Evolutionary conservation across 2,329 filamentous ascomycete species (phyloP), one percentile per base, ranked within the genome.

Genomic region (Talaromyces sp.): DNA sequence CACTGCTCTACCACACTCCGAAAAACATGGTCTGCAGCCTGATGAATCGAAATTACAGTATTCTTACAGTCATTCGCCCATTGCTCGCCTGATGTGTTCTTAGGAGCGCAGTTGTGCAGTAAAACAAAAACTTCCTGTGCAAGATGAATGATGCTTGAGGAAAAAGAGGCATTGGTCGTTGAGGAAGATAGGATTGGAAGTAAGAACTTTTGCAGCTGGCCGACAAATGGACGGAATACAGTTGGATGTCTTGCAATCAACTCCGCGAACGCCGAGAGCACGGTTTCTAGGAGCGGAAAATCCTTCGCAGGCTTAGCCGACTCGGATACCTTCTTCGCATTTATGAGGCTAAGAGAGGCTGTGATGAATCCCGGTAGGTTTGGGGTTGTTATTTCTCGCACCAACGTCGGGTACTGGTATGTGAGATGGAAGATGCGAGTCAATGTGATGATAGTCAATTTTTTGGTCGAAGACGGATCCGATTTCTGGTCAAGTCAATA

Each of bases 321-420:
- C 17, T 62, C 58, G 22, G n/a, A 41, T 15, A n/a, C 13, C 15
- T 60, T 61, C 59, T 79, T 87, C 82, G 73, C 86, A 19, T 75
- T 78, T 64, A 84, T 79, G 52, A 94, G 82, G 71, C 89, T 87
- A 52, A 97, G 77, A 70, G 90, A 92, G 3, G 89, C 84, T 0
- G 86, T 88, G 54, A 93, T 84, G 72, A 94, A 96, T 1, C 85
- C 80, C 1, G 91, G 87, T 22, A 97, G 80, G 3, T 87, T 91
- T 2, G 92, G 92, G 0, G 93, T 96, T 0, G 91, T 93, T 67
- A 97, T 91, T 74, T 97, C 93, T 70, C 94, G 86, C 52, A 94
- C 84, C 62, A 97, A 82, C 9, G 92, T 95, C 66, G 90, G 91
- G 73, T 93, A 93, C 43, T 89, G 87, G 73, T 93, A 91, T 47